These are phyloP conservation scores for Endogone sp. DNA, from an alignment of 192 early-diverging fungal species.

Conservation along the genomic window DNA sequence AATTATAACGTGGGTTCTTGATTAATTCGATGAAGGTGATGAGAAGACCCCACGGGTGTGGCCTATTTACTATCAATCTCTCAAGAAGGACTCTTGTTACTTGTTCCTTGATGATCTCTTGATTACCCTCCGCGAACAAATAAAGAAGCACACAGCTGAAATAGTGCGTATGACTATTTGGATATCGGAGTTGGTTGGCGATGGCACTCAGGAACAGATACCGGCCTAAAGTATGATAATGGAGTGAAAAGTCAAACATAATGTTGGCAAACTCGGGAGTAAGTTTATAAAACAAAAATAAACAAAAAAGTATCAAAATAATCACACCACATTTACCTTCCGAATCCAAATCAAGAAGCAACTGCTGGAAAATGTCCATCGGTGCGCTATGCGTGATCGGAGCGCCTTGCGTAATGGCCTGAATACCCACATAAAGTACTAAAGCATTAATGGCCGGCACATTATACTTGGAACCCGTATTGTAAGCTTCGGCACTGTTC, in stretches of 20 bases:
- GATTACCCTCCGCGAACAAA: conserved; percentile 73
- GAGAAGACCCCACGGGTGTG: conserved; percentile 96
- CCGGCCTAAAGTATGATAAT: too few relatives aligned
- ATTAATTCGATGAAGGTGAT: conserved; percentile 98
- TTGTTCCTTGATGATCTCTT: conserved; percentile 90
- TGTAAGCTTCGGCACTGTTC: conserved; percentile 27
- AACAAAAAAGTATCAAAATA: neutral
- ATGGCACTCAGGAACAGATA: conserved; percentile 88
- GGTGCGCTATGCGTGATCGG: conserved; percentile 60
- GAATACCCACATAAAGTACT: conserved; percentile 84
- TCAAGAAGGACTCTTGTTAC: conserved; percentile 93
- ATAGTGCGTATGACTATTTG: conserved; percentile 95
- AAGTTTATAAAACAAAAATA: neutral
- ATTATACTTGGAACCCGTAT: conserved; percentile 62
- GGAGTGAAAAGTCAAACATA: neutral
- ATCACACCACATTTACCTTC: conserved; percentile 47
- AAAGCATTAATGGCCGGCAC: conserved; percentile 79
- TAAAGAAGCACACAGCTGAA: conserved; percentile 86
- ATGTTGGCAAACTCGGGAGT: neutral
- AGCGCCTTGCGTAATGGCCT: conserved; percentile 56
- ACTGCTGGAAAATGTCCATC: conserved; percentile 80
- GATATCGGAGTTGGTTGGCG: conserved; percentile 95
- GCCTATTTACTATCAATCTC: conserved; percentile 92
- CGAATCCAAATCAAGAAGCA: conserved; percentile 71
- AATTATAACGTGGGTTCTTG: conserved; percentile 71